Evolutionary conservation across 2,329 filamentous ascomycete species (phyloP).

Genomic region (Cladorrhinum sp.): DNA sequence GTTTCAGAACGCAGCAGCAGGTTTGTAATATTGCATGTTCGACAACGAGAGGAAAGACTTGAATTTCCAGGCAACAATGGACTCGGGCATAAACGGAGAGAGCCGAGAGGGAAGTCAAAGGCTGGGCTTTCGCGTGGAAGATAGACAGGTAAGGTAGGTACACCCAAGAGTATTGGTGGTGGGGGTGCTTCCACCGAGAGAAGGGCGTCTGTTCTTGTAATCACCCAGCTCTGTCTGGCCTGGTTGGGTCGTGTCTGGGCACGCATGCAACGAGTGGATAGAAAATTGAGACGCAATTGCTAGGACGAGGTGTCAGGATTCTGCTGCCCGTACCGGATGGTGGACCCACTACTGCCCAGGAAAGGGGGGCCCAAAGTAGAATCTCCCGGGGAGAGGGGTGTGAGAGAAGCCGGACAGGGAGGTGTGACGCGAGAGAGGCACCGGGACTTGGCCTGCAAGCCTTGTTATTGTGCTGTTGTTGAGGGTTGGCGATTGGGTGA

Average conservation of each 20-base stretch:
- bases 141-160: too few relatives aligned
- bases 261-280: slow-evolving; percentile 6
- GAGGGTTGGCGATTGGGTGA: background rate
- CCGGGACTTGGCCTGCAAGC: background rate
- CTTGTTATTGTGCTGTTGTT: slow-evolving; percentile 5
- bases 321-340: slow-evolving; percentile 1
- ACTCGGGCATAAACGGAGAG: background rate
- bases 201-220: background rate
- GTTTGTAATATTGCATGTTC: background rate
- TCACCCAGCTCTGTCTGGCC: background rate
- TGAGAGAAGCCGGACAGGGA: slow-evolving; percentile 10
- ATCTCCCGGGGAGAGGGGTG: slow-evolving; percentile 1
- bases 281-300: slow-evolving; percentile 6
- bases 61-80: too few relatives aligned
- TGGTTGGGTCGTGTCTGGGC: background rate
- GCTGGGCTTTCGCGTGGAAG: too few relatives aligned
- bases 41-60: background rate
- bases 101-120: background rate
- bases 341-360: slow-evolving; percentile 7
- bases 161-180: background rate
- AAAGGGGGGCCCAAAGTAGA: background rate
- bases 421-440: slow-evolving; percentile 14
- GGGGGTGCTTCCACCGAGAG: background rate
- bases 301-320: slow-evolving; percentile 12
- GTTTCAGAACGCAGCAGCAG: background rate